These are phyloP conservation scores for Apiospora aurea DNA, from an alignment of 2,329 filamentous ascomycete genomes.

Conservation along the genomic window DNA sequence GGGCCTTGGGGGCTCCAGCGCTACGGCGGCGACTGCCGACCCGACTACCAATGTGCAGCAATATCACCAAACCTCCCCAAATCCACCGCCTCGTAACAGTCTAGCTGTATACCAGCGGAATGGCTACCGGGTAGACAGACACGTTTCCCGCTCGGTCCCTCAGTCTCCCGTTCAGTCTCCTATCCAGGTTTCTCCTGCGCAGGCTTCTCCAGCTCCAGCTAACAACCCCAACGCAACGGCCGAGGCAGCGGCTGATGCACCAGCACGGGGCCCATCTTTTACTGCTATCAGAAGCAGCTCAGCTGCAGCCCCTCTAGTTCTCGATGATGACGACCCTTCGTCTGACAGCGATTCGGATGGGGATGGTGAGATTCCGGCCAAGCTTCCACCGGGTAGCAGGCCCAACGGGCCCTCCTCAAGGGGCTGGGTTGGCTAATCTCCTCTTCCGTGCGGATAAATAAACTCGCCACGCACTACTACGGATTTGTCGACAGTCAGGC, in stretches of 20 bases:
- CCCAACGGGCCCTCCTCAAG: conserved; percentile 25
- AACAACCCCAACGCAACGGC: background rate
- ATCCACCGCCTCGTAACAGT: conserved; percentile 30
- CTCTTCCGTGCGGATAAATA: background rate
- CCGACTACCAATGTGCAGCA: conserved; percentile 30
- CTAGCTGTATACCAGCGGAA: conserved; percentile 40
- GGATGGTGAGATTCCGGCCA: conserved; percentile 42
- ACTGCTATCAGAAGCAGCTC: conserved; percentile 31
- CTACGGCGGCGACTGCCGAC: conserved; percentile 37
- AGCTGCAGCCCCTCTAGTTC: conserved; percentile 34
- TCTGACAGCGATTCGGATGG: conserved; percentile 30
- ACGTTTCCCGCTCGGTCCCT: conserved; percentile 27
- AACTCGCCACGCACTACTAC: background rate
- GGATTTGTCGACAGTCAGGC: background rate
- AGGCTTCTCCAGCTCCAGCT: background rate
- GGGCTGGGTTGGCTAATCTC: conserved; percentile 26
- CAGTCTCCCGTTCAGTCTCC: conserved; percentile 12
- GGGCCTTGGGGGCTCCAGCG: conserved; percentile 37
- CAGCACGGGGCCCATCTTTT: background rate
- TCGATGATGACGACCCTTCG: conserved; percentile 35
- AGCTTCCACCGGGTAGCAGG: conserved; percentile 29
- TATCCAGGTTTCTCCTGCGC: background rate
- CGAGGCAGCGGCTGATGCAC: background rate
- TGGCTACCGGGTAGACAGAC: conserved; percentile 41
- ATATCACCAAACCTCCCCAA: conserved; percentile 23